Percentiles rank a stretch among this genome's conserved stretches.
These are phyloP conservation scores for Pittosporum tobira DNA, from an alignment of 129 eudicot genomes.

Conservation along the genomic window DNA sequence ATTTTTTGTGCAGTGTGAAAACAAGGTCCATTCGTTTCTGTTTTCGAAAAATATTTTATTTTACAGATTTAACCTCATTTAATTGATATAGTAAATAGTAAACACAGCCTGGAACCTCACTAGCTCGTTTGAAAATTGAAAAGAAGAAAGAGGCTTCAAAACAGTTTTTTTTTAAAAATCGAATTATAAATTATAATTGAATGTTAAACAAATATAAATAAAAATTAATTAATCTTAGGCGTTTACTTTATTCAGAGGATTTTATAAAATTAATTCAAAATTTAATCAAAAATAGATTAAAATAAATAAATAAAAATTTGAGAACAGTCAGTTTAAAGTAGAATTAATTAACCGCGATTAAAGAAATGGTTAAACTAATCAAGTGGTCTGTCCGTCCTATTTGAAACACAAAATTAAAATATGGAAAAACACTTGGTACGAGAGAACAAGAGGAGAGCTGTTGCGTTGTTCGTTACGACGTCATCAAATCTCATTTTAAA, in stretches of 20 bases:
- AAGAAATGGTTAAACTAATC: not conserved
- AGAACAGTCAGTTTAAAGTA: not conserved
- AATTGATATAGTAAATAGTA: too few relatives aligned
- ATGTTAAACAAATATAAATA: too few relatives aligned
- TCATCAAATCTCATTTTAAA: too few relatives aligned
- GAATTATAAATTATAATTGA: not conserved
- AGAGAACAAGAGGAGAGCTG: too few relatives aligned
- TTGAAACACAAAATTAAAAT: slow-evolving; percentile 15
- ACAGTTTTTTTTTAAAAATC: too few relatives aligned
- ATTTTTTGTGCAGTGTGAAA: slow-evolving; percentile 53
- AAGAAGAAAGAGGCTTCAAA: not conserved
- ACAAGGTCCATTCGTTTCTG: not conserved
- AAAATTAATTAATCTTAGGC: too few relatives aligned
- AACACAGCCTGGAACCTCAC: not conserved
- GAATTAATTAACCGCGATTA: not conserved
- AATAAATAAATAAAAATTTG: too few relatives aligned
- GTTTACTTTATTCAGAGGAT: too few relatives aligned
- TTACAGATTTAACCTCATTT: not conserved
- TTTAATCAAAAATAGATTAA: too few relatives aligned
- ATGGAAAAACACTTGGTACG: not conserved
- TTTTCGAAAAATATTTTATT: not conserved
- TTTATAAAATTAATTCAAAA: too few relatives aligned
- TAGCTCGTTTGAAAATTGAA: not conserved
- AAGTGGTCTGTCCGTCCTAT: slow-evolving; percentile 21
- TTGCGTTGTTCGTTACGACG: too few relatives aligned